Evolutionary conservation across 495 filamentous ascomycete species (phyloP).

Genomic region (Penicillium paxilli): DNA sequence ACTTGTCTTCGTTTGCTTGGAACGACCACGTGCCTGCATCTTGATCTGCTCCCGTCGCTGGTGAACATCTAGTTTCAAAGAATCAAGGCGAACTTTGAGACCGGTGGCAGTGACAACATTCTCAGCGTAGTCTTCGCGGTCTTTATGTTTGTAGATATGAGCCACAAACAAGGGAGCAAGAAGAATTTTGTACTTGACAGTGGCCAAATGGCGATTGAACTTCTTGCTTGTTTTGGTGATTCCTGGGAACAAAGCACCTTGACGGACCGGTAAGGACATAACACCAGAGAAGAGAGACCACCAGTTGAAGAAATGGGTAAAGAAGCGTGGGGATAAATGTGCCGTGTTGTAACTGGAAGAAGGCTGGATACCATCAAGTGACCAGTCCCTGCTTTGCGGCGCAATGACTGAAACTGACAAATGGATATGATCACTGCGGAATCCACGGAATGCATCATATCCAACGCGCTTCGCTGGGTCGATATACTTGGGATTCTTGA

Average conservation of each 20-base stretch:
- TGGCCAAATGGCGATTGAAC: conserved; percentile 93
- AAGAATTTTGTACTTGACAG: conserved; percentile 94
- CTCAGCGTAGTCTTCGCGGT: conserved; percentile 80
- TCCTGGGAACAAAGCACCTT: conserved; percentile 87
- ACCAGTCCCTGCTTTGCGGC: conserved; percentile 75
- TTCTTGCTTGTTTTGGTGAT: conserved; percentile 96
- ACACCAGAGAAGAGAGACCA: conserved; percentile 94
- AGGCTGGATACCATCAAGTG: conserved; percentile 64
- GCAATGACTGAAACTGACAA: conserved; percentile 87
- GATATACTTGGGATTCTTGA: conserved; percentile 75
- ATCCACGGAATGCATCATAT: conserved; percentile 92
- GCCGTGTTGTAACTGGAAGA: conserved; percentile 92
- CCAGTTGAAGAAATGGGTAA: conserved; percentile 98
- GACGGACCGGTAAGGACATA: conserved; percentile 92
- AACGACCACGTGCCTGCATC: conserved; percentile 69
- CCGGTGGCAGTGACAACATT: conserved; percentile 87
- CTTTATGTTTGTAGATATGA: conserved; percentile 98
- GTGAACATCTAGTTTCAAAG: conserved; percentile 94
- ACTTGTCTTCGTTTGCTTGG: conserved; percentile 73
- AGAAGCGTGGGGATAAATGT: conserved; percentile 90
- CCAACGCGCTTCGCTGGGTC: conserved; percentile 49
- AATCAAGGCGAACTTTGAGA: conserved; percentile 89
- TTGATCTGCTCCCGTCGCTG: conserved; percentile 90
- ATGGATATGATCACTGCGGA: conserved; percentile 94
- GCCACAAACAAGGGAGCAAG: conserved; percentile 91